Evolutionary conservation across 2,329 filamentous ascomycete genomes (phyloP).

Genomic region (Epichloe coenophiala): DNA sequence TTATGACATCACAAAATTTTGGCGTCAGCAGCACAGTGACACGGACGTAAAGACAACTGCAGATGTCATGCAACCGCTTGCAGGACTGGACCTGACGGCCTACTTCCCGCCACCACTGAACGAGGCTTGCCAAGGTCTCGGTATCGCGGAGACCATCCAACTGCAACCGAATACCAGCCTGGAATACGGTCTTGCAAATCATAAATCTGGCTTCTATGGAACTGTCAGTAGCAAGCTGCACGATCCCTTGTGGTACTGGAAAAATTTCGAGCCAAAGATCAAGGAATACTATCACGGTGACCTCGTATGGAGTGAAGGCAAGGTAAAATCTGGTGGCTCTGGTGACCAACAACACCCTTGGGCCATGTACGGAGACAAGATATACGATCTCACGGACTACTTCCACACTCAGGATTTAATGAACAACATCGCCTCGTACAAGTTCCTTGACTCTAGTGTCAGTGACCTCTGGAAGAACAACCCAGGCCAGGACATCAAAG

Average conservation of each 20-base stretch:
- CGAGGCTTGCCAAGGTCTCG: conserved; percentile 61
- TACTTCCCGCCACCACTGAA: conserved; percentile 75
- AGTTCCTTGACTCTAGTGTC: conserved; percentile 60
- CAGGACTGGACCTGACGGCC: conserved; percentile 64
- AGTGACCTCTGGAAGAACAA: conserved; percentile 58
- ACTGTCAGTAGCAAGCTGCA: conserved; percentile 45
- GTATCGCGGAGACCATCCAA: conserved; percentile 39
- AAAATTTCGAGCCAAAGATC: conserved; percentile 64
- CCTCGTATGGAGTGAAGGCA: conserved; percentile 53
- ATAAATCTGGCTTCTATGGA: conserved; percentile 54
- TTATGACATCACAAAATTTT: conserved; percentile 87
- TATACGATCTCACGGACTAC: conserved; percentile 91
- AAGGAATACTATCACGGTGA: conserved; percentile 78
- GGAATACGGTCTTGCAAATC: conserved; percentile 40
- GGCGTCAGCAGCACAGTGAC: conserved; percentile 73
- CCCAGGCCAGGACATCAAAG: conserved; percentile 66
- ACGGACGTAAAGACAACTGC: conserved; percentile 43
- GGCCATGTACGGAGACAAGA: conserved; percentile 60
- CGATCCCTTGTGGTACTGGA: conserved; percentile 61
- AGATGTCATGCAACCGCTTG: conserved; percentile 61
- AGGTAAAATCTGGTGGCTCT: conserved; percentile 51
- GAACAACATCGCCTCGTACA: conserved; percentile 42
- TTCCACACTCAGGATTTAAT: conserved; percentile 57
- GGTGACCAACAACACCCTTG: conserved; percentile 53
- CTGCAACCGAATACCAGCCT: conserved; percentile 55